Evolutionary conservation across 2,329 filamentous ascomycete genomes (phyloP).

Genomic region (Sphaerulina musiva): DNA sequence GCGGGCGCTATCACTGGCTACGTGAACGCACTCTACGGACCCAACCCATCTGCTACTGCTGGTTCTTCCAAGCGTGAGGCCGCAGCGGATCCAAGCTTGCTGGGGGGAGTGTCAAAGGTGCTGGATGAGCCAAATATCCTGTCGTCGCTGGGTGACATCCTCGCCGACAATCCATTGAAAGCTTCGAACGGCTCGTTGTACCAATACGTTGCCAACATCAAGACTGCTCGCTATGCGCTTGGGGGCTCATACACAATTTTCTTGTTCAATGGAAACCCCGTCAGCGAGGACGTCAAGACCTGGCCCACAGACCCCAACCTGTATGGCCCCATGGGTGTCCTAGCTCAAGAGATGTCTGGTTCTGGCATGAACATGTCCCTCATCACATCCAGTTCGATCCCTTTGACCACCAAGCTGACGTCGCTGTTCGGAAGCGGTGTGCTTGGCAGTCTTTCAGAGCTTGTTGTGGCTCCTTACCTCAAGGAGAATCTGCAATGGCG

Average conservation of each 20-base stretch:
- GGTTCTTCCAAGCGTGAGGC: constrained; percentile 27
- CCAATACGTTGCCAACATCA: constrained; percentile 65
- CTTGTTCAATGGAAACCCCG: constrained; percentile 57
- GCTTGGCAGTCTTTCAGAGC: constrained; percentile 30
- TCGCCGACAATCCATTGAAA: constrained; percentile 13
- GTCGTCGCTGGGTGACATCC: constrained; percentile 7
- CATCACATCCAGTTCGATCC: constrained; percentile 35
- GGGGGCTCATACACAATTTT: constrained; percentile 58
- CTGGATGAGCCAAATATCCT: not conserved
- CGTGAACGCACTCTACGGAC: constrained; percentile 53
- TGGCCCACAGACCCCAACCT: constrained; percentile 53
- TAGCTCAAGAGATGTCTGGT: constrained; percentile 14
- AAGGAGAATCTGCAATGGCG: constrained; percentile 33
- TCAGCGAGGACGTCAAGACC: constrained; percentile 35
- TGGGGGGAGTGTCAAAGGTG: no score
- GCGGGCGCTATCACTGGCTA: constrained; percentile 40
- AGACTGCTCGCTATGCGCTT: constrained; percentile 54
- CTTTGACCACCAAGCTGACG: constrained; percentile 41
- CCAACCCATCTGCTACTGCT: constrained; percentile 30
- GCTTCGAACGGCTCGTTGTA: constrained; percentile 44
- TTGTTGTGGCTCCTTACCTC: constrained; percentile 29
- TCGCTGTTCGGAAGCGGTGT: constrained; percentile 26
- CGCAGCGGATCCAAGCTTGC: constrained; percentile 7
- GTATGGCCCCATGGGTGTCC: constrained; percentile 53
- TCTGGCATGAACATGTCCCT: constrained; percentile 6